A percentile compares a stretch with the other conserved stretches of the same genome.
Conservation (phyloP, 176 grass and related monocot species). For the Tillandsia fasciculata region DNA sequence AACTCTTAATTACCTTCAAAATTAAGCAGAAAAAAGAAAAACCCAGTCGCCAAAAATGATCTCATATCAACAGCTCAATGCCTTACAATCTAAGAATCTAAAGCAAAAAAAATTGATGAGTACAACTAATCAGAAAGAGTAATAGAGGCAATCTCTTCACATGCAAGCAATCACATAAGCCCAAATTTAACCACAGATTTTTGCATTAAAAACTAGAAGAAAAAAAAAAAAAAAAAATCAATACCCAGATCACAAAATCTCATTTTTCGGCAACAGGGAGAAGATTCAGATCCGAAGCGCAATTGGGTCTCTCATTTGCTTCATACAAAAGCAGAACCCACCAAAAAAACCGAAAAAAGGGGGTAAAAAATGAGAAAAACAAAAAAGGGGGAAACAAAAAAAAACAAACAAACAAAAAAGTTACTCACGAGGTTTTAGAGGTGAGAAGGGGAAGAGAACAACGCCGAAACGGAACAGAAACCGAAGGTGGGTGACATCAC, state of each 20-base stretch:
- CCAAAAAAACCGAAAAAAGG: background rate
- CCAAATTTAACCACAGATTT: background rate
- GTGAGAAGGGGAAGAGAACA: background rate
- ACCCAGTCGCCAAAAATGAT: background rate
- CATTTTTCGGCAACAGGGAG: too few relatives aligned
- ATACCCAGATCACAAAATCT: too few relatives aligned
- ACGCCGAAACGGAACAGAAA: background rate
- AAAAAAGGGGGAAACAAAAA: background rate
- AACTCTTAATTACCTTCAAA: background rate
- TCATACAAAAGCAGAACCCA: too few relatives aligned
- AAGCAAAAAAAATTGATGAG: background rate
- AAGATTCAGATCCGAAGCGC: too few relatives aligned
- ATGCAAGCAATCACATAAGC: background rate
- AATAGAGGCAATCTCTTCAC: background rate
- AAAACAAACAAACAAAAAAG: background rate
- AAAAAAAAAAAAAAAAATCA: background rate
- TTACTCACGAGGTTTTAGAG: too few relatives aligned
- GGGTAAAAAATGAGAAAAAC: background rate
- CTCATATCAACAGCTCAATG: background rate
- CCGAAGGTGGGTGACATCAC: slow-evolving; percentile 6
- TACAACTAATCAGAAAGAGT: background rate
- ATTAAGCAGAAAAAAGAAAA: background rate
- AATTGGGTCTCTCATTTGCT: too few relatives aligned
- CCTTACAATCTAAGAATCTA: background rate
- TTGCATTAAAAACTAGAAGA: background rate